A percentile compares a stretch with the other conserved stretches of the same genome.
Evolutionary conservation across 495 filamentous ascomycete species (phyloP).

Genomic region (Penicillium taxi): DNA sequence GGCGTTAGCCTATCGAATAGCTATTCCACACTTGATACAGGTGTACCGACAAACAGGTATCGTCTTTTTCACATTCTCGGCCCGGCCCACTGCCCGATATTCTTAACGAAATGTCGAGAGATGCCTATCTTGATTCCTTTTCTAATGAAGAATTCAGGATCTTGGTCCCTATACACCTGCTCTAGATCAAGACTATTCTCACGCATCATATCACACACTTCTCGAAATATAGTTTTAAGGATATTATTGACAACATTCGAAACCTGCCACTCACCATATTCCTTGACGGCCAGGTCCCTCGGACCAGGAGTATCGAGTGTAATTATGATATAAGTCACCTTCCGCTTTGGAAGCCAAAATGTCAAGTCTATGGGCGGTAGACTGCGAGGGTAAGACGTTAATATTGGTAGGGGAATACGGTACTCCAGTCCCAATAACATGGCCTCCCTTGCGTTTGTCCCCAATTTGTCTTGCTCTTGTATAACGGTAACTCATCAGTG

Average conservation of each 20-base stretch:
- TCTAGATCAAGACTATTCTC: conserved; percentile 18
- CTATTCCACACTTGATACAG: too few relatives aligned
- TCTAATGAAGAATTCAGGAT: conserved; percentile 16
- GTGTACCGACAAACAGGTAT: too few relatives aligned
- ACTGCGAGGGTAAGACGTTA: conserved; percentile 12
- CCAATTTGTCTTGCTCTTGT: conserved; percentile 18
- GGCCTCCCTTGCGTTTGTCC: conserved; percentile 6
- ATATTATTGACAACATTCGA: conserved; percentile 11
- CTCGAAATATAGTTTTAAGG: conserved; percentile 14
- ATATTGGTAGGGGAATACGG: conserved; percentile 17
- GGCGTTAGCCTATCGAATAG: too few relatives aligned
- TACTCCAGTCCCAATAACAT: not conserved
- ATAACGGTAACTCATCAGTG: too few relatives aligned
- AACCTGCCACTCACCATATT: conserved; percentile 18
- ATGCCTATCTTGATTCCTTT: conserved; percentile 14
- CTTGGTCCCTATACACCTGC: conserved; percentile 19
- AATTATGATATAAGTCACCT: not conserved
- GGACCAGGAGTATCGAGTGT: conserved; percentile 1
- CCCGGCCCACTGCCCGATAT: conserved; percentile 13
- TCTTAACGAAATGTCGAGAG: conserved; percentile 12
- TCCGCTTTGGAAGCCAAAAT: not conserved
- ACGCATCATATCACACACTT: conserved; percentile 12
- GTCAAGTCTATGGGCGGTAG: not conserved
- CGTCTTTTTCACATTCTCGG: conserved; percentile 14
- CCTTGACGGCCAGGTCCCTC: conserved; percentile 14